Conservation (phyloP, 2,329 filamentous ascomycete genomes). For the Proliferodiscus dingleyae region DNA sequence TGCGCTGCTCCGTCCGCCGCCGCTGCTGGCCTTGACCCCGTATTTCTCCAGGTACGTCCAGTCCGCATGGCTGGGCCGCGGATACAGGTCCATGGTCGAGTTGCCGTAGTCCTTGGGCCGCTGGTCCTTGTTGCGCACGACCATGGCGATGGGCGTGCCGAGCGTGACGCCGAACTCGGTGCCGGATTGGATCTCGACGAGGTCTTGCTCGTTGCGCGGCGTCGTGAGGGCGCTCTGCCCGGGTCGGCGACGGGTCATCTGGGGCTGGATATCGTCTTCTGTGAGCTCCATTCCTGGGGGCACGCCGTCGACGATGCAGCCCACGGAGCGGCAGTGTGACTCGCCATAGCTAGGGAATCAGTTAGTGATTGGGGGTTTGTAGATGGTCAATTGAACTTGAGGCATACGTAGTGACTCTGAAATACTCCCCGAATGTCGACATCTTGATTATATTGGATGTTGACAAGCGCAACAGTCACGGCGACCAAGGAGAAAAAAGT, state of each 20-base stretch:
- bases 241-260: slow-evolving; percentile 85
- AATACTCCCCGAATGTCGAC: slow-evolving; percentile 83
- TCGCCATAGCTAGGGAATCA: slow-evolving; percentile 55
- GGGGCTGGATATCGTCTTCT: slow-evolving; percentile 86
- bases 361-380: slow-evolving; percentile 9
- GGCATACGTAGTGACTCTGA: slow-evolving; percentile 68
- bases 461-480: no score
- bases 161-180: slow-evolving; percentile 86
- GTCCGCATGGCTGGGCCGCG: slow-evolving; percentile 88
- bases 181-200: slow-evolving; percentile 86
- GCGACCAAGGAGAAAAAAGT: no score
- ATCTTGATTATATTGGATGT: slow-evolving; percentile 41
- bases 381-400: slow-evolving; percentile 5
- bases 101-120: slow-evolving; percentile 86
- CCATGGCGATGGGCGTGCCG: slow-evolving; percentile 83
- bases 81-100: slow-evolving; percentile 86
- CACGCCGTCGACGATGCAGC: slow-evolving; percentile 89
- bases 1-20: slow-evolving; percentile 87
- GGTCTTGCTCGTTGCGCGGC: slow-evolving; percentile 87
- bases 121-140: slow-evolving; percentile 89
- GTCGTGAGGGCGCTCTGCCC: slow-evolving; percentile 89
- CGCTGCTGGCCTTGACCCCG: slow-evolving; percentile 84
- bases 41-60: slow-evolving; percentile 98
- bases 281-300: slow-evolving; percentile 83
- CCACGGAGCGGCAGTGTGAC: slow-evolving; percentile 88